These are phyloP conservation scores for Pelargonium citronellum DNA, from an alignment of 441 rosid genomes.

Conservation along the genomic window DNA sequence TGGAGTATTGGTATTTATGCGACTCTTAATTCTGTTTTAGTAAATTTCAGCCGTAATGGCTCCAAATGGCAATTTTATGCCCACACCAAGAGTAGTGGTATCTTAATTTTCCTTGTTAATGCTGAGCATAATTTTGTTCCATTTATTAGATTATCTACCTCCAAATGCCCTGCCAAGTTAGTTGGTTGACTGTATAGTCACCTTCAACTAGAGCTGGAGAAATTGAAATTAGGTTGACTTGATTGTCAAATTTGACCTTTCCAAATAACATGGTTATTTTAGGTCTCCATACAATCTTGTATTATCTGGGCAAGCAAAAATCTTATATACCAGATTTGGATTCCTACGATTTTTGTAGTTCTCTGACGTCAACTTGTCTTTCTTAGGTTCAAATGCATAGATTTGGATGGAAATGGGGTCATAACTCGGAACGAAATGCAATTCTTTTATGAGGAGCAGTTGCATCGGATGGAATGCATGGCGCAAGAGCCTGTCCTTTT, in stretches of 20 bases:
- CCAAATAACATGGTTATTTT: background rate
- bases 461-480: conserved; percentile 69
- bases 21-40: conserved; percentile 12
- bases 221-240: background rate
- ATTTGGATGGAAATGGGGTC: conserved; percentile 56
- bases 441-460: conserved; percentile 61
- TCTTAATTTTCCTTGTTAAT: background rate
- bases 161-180: background rate
- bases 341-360: background rate
- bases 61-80: background rate
- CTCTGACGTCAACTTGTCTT: conserved; percentile 12
- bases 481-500: conserved; percentile 50
- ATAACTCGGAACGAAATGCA: conserved; percentile 55
- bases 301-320: background rate
- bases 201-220: background rate
- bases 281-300: background rate
- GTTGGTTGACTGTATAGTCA: background rate
- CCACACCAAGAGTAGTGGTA: background rate
- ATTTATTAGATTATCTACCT: background rate
- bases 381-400: conserved; percentile 60
- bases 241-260: background rate
- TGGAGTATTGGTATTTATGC: conserved; percentile 74
- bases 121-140: background rate
- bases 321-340: conserved; percentile 3
- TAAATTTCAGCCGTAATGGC: background rate